A percentile compares a stretch with the other conserved stretches of the same genome.
Evolutionary conservation across 345 rosid species (phyloP).

Genomic region (Chamaenerion angustifolium): DNA sequence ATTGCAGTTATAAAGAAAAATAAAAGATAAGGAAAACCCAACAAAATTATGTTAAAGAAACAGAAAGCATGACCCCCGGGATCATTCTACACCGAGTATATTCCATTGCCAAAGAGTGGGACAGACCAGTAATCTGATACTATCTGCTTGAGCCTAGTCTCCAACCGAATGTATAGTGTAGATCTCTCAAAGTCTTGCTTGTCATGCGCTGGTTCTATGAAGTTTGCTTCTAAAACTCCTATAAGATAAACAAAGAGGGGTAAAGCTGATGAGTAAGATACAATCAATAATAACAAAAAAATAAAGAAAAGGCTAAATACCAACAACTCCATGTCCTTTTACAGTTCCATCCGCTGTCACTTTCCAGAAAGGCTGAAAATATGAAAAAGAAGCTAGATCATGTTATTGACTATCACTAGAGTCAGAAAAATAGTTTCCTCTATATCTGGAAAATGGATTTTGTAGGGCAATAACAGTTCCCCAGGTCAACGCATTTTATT

Average conservation of each 20-base stretch:
- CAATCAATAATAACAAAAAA: background rate
- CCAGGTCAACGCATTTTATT: too few relatives aligned
- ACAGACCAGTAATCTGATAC: slow-evolving; percentile 61
- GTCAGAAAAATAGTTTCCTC: too few relatives aligned
- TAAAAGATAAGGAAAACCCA: too few relatives aligned
- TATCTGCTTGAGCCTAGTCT: slow-evolving; percentile 59
- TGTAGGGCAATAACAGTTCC: too few relatives aligned
- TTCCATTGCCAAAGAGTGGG: background rate
- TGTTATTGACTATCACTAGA: too few relatives aligned
- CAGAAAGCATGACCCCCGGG: background rate
- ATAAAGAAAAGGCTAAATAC: slow-evolving; percentile 26
- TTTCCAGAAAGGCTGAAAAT: slow-evolving; percentile 84
- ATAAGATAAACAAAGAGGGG: slow-evolving; percentile 11
- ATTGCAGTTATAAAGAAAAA: too few relatives aligned
- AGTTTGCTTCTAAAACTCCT: slow-evolving; percentile 96
- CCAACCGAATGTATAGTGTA: slow-evolving; percentile 54
- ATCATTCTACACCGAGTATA: background rate
- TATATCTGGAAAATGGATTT: too few relatives aligned
- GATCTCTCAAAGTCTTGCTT: slow-evolving; percentile 98
- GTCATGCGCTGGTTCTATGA: slow-evolving; percentile 93
- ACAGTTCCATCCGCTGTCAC: slow-evolving; percentile 39
- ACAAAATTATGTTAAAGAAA: background rate
- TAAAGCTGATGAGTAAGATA: slow-evolving; percentile 6
- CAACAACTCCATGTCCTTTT: slow-evolving; percentile 63
- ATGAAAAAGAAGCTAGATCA: background rate